These are phyloP conservation scores for Saccharomycopsis lassenensis DNA, from an alignment of 805 yeast genomes.

Conservation along the genomic window DNA sequence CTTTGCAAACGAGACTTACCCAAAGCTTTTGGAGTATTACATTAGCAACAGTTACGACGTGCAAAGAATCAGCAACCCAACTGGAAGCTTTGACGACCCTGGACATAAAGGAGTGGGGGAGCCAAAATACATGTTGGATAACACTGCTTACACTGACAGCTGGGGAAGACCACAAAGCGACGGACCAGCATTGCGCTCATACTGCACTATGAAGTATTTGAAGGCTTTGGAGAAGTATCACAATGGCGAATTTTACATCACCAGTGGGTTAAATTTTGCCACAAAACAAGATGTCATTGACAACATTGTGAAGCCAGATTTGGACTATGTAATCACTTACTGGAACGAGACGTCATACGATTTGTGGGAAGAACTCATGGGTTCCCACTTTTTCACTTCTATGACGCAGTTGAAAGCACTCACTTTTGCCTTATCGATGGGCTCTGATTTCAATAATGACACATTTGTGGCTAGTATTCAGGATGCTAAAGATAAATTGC, in stretches of 20 bases:
- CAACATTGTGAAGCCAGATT: slow-evolving; percentile 55
- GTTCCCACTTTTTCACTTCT: slow-evolving; percentile 71
- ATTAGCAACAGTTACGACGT: slow-evolving; percentile 44
- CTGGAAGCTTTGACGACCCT: slow-evolving; percentile 41
- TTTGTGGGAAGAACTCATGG: slow-evolving; percentile 82
- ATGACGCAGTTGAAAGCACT: slow-evolving; percentile 65
- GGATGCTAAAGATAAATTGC: slow-evolving; percentile 1
- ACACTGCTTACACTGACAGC: slow-evolving; percentile 36
- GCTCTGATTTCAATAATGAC: slow-evolving; percentile 15
- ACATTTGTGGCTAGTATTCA: background rate
- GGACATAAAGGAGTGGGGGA: slow-evolving; percentile 58
- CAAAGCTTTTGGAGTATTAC: slow-evolving; percentile 43
- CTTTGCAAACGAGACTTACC: slow-evolving; percentile 12
- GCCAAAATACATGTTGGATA: slow-evolving; percentile 56
- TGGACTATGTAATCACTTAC: slow-evolving; percentile 44
- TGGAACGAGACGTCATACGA: slow-evolving; percentile 73
- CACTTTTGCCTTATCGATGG: slow-evolving; percentile 32
- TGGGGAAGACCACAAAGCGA: slow-evolving; percentile 84
- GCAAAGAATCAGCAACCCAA: slow-evolving; percentile 57
- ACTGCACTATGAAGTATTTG: slow-evolving; percentile 33
- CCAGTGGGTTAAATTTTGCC: slow-evolving; percentile 19
- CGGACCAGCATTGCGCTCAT: slow-evolving; percentile 63
- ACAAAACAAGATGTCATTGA: slow-evolving; percentile 31
- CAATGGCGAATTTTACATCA: slow-evolving; percentile 5
- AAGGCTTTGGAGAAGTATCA: slow-evolving; percentile 3